Base-by-base conservation (phyloP, 495 filamentous ascomycete genomes). In the Podospora sp. region DNA sequence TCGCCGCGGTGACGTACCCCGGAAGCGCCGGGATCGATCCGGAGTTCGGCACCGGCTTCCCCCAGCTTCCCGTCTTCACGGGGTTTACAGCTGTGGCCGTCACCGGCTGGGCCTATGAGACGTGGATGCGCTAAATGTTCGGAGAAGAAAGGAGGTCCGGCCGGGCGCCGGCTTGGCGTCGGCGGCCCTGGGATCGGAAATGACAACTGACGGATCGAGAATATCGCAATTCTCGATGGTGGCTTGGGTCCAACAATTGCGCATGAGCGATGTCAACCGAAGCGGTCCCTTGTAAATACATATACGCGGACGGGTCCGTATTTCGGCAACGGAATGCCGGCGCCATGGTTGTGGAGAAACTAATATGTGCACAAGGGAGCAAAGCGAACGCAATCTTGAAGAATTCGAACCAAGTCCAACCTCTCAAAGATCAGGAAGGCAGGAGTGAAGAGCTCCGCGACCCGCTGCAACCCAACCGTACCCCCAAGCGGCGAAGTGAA, bases 1-100 rank as follows among this genome's bases (percentile, higher is more conserved):
- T 87, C 14, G 76, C 76, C 33, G 78, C 77, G 5, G 79, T 84
- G 36, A 68, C 85, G 1, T 85, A 81, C 61, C 85, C 85, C 0
- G 82, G 80, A n/a, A 77, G 78, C 9, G 73, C 76, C 71, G 82
- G 79, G 0, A 70, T 83, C 0, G 85, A 88, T 66, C 85, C 86
- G 0, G 85, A 88, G 71, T 87, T 87, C 72, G 79, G 77, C 18
- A 79, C 82, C 0, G 81, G 83, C 0, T 83, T 82, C 63, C 84
- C 82, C 7, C 85, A 87, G 74, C 68, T 67, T 5, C 76, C 69
- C 26, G 6, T 76, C 0, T 87, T 85, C 66, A 25, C 72, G 4
- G 71, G 16, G 6, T 73, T 76, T 6, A 69, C 69, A 2, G 58
- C 35, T 0, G 40, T 72, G 5, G 76, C 67, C 0, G 65, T 80